These are phyloP conservation scores for Stentor roeselii DNA, from an alignment of 73 alveolate species.

Conservation along the genomic window DNA sequence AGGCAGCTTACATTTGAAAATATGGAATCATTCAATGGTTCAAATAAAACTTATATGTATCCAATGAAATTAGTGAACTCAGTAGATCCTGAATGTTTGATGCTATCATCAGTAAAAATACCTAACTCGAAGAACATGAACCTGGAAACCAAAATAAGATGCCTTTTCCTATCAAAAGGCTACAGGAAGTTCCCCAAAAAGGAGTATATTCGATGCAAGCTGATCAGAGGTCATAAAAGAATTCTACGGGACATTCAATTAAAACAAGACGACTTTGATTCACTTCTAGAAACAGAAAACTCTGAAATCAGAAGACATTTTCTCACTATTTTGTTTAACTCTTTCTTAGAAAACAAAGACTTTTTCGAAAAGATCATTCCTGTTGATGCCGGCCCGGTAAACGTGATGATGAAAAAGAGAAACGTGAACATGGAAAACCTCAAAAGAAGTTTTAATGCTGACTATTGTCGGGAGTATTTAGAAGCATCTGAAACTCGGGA, in stretches of 20 bases:
- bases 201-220: neutral
- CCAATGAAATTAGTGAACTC: neutral
- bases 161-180: neutral
- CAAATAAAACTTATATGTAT: no score
- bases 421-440: neutral
- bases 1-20: no score
- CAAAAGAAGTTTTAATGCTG: neutral
- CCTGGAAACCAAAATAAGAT: neutral
- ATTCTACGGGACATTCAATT: neutral
- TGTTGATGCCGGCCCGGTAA: neutral
- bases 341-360: neutral
- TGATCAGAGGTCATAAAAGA: neutral
- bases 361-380: neutral
- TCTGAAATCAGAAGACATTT: neutral
- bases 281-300: neutral
- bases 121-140: neutral
- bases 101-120: neutral
- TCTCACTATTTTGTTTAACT: no score
- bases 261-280: no score
- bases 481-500: neutral
- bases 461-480: neutral
- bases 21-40: no score
- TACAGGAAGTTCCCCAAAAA: neutral
- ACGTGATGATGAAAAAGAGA: neutral
- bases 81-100: neutral